Base-by-base conservation (phyloP, 2,329 filamentous ascomycete species). In the Plectosphaerella cucumerina region DNA sequence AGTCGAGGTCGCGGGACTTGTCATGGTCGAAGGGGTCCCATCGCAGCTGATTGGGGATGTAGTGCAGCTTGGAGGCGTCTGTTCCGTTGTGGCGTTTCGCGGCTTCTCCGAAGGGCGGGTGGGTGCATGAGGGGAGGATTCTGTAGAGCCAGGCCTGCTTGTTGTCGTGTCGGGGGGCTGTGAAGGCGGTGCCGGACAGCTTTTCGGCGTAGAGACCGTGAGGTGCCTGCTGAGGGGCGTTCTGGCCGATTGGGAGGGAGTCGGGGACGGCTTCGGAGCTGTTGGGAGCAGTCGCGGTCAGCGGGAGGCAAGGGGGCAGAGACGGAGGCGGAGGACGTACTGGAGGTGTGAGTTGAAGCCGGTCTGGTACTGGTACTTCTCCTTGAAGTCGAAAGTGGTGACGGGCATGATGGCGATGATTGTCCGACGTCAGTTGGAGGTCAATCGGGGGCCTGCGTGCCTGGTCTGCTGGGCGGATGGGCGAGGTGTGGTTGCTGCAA, bases 201-300 rank as follows among this genome's bases (percentile, higher is more conserved):
- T 88, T 87, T 70, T 96, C 90, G 23, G 89, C 84, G 70, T 94
- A 94, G 23, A 96, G 82, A 1, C 89, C 90, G 57, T 84, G 82
- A 0, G 88, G 79, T 0, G 85, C 85, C 63, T 90, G 90, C 65
- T 95, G 90, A 0, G 90, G 90, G 3, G 87, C 90, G 74, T 95
- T 96, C 41, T 85, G 80, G 47, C 80, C 89, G 52, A 90, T 64
- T 9, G 90, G 89, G 5, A 93, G 75, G 5, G 90, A 85, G 17
- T 85, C 87, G 15, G 84, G 75, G 50, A 93, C 74, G 43, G 89
- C 89, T 74, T 94, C 89, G 42, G 87, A 83, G 65, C 88, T 92
- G 60, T 2, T 23, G 4, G 4, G 9, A 23, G 35, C 33, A 41
- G n/a, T n/a, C n/a, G n/a, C 15, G 12, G 42, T 50, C 12, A 50